These are phyloP conservation scores for Fusarium illudens DNA, from an alignment of 2,329 filamentous ascomycete species.

Conservation along the genomic window DNA sequence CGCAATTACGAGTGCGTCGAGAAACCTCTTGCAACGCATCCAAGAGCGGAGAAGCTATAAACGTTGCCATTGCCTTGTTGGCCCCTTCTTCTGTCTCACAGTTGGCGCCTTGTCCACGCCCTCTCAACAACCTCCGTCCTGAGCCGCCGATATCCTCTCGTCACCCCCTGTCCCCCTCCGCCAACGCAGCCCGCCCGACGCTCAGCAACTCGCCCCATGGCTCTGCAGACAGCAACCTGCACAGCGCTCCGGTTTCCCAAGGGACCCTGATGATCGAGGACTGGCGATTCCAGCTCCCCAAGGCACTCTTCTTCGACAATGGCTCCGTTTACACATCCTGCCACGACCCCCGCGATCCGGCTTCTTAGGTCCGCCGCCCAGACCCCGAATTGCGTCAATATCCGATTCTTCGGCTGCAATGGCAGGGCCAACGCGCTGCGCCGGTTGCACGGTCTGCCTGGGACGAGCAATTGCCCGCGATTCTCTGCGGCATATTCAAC, in stretches of 20 bases:
- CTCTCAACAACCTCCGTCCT: not conserved
- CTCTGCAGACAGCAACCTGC: conserved; percentile 38
- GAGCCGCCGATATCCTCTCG: conserved; percentile 23
- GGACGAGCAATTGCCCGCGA: not conserved
- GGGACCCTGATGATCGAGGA: conserved; percentile 38
- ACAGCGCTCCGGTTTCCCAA: conserved; percentile 36
- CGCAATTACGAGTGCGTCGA: not conserved
- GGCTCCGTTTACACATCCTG: conserved; percentile 33
- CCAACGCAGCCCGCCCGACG: conserved; percentile 11
- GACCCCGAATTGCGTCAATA: conserved; percentile 6
- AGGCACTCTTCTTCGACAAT: conserved; percentile 29
- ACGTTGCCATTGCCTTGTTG: not conserved
- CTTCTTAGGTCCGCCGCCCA: conserved; percentile 29
- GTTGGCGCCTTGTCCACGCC: not conserved
- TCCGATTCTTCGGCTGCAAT: not conserved
- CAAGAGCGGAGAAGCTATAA: not conserved
- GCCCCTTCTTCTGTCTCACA: not conserved
- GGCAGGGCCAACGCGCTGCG: conserved; percentile 1
- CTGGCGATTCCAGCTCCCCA: conserved; percentile 9
- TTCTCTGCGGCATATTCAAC: conserved; percentile 1
- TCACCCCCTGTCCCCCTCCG: conserved; percentile 9
- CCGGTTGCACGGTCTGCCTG: not conserved
- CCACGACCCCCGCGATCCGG: conserved; percentile 23
- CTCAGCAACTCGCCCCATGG: conserved; percentile 38
- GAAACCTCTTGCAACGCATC: not conserved